Evolutionary conservation across 805 yeast genomes (phyloP).

Genomic region (Saturnispora hagleri): DNA sequence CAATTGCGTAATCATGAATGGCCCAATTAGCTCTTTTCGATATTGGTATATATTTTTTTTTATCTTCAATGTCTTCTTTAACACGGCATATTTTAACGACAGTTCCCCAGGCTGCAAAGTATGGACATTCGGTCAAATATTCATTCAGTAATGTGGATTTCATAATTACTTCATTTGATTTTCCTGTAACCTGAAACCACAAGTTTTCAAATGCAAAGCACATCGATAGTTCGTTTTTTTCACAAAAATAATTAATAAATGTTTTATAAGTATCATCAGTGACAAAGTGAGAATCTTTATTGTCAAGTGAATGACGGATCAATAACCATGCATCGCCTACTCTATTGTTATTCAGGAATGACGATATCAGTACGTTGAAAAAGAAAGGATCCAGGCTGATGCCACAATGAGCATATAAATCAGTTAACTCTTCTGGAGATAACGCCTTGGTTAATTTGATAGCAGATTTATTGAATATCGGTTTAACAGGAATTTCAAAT

Average conservation of each 20-base stretch:
- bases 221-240: conserved; percentile 15
- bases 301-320: conserved; percentile 1
- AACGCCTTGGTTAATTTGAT: conserved; percentile 11
- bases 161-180: conserved; percentile 11
- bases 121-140: conserved; percentile 15
- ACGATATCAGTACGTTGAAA: conserved; percentile 18
- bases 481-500: conserved; percentile 15
- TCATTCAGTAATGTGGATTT: conserved; percentile 15
- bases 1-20: conserved; percentile 16
- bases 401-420: conserved; percentile 12
- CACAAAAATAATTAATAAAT: conserved; percentile 18
- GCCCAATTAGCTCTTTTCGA: conserved; percentile 6
- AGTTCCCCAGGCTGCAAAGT: conserved; percentile 21
- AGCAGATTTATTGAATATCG: conserved; percentile 17
- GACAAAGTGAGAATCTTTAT: conserved; percentile 3
- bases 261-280: conserved; percentile 17
- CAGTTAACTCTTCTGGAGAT: conserved; percentile 14
- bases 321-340: conserved; percentile 17
- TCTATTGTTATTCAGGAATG: conserved; percentile 13
- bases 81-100: conserved; percentile 14
- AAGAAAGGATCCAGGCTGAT: conserved; percentile 9
- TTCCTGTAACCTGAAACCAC: conserved; percentile 13
- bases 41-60: conserved; percentile 4
- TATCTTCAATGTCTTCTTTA: conserved; percentile 4
- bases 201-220: conserved; percentile 20